Percentiles rank a stretch among this genome's conserved stretches.
phyloP scores from a whole-genome alignment of 768 basidiomycete species.

The Dentipellis fragilis region DNA sequence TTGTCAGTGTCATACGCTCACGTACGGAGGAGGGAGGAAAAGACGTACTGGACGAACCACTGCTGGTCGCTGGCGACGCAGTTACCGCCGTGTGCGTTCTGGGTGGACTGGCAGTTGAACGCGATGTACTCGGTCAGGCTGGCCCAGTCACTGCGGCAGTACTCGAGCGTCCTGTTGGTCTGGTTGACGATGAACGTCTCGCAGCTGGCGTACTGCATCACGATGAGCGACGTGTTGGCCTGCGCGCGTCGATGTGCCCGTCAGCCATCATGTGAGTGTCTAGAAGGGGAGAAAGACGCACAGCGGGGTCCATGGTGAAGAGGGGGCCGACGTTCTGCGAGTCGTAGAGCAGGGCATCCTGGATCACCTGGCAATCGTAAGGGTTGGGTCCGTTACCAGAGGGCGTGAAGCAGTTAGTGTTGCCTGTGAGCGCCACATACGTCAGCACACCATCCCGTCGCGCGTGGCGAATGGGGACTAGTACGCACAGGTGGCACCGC shows the following conservation, averaged over 20 bases:
- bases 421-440: neutral
- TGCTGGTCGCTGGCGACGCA: conserved; percentile 36
- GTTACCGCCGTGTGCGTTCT: conserved; percentile 41
- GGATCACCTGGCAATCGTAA: conserved; percentile 38
- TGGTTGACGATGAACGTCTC: conserved; percentile 41
- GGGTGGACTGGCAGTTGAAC: conserved; percentile 34
- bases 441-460: too few relatives aligned
- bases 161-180: conserved; percentile 26
- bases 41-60: conserved; percentile 33
- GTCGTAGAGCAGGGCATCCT: conserved; percentile 37
- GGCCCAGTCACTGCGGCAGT: conserved; percentile 41
- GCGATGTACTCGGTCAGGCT: conserved; percentile 34
- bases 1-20: neutral
- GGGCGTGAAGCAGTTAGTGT: conserved; percentile 35
- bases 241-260: neutral
- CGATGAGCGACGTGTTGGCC: conserved; percentile 26
- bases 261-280: neutral
- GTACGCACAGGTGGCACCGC: neutral
- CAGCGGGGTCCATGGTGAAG: conserved; percentile 3
- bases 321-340: conserved; percentile 32
- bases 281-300: neutral
- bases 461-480: neutral
- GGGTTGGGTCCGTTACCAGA: conserved; percentile 38
- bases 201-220: conserved; percentile 33
- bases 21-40: neutral